Conservation (phyloP, 2,329 filamentous ascomycete genomes). For the Trichoderma atrobrunneum region DNA sequence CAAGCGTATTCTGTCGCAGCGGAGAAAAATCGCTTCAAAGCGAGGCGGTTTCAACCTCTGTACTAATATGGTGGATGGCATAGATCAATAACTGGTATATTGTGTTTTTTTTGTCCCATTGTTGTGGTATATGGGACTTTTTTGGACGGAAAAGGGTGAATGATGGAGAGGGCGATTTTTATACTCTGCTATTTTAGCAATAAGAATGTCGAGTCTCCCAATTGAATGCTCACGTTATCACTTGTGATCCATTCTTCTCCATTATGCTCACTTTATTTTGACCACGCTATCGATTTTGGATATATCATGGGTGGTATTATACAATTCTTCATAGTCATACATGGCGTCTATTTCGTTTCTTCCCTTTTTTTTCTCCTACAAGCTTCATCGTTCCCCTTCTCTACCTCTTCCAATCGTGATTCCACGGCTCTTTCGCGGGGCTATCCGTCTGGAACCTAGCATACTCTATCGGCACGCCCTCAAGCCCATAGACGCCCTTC, state of each 20-base stretch:
- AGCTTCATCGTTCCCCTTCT: constrained; percentile 28
- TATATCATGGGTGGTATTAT: constrained; percentile 4
- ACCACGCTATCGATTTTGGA: neutral
- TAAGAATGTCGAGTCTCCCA: constrained; percentile 27
- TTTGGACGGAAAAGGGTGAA: constrained; percentile 1
- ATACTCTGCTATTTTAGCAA: constrained; percentile 17
- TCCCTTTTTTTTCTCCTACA: neutral
- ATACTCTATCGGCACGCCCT: constrained; percentile 88
- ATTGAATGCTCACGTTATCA: neutral
- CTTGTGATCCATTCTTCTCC: neutral
- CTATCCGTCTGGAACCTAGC: constrained; percentile 80
- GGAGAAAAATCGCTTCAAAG: constrained; percentile 21
- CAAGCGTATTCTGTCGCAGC: constrained; percentile 26
- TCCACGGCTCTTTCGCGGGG: constrained; percentile 78
- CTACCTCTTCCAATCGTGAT: constrained; percentile 81
- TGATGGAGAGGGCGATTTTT: neutral
- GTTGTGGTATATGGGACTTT: constrained; percentile 7
- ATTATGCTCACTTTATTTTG: neutral
- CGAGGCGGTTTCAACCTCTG: constrained; percentile 27
- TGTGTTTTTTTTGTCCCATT: neutral
- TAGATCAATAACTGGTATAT: constrained; percentile 23
- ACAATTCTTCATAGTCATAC: constrained; percentile 18
- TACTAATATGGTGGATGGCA: constrained; percentile 32
- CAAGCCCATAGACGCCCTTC: constrained; percentile 71
- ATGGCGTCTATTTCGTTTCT: constrained; percentile 7